Percentiles rank a stretch among this genome's conserved stretches.
These are phyloP conservation scores for Amoeboaphelidium protococcarum DNA, from an alignment of 371 early-diverging fungal genomes.

Conservation along the genomic window DNA sequence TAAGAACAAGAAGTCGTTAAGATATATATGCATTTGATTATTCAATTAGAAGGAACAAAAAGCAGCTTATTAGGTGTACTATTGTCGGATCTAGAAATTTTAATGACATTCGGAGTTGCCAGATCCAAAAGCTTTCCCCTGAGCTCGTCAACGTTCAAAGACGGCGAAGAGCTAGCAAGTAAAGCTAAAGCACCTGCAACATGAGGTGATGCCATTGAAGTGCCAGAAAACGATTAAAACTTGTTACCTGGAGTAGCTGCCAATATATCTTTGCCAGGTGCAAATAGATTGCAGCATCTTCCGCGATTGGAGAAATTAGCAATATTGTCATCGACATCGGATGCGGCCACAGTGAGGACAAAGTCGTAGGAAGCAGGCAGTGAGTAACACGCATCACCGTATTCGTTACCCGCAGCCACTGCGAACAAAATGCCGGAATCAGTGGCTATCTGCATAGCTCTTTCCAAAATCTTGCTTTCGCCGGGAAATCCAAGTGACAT, in stretches of 20 bases:
- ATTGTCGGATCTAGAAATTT: too few relatives aligned
- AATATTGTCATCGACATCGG: slow-evolving; percentile 1
- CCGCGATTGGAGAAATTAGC: slow-evolving; percentile 8
- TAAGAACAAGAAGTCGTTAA: too few relatives aligned
- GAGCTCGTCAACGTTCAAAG: too few relatives aligned
- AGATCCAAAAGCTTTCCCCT: too few relatives aligned
- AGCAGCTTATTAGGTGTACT: too few relatives aligned
- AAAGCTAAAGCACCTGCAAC: slow-evolving; percentile 19
- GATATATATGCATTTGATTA: too few relatives aligned
- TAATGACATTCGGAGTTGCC: too few relatives aligned
- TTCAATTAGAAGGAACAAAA: too few relatives aligned
- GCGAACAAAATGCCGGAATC: slow-evolving; percentile 12
- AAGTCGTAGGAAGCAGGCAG: slow-evolving; percentile 13
- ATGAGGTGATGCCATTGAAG: slow-evolving; percentile 21
- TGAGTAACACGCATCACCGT: slow-evolving; percentile 15
- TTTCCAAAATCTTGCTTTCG: too few relatives aligned
- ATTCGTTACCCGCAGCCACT: slow-evolving; percentile 20
- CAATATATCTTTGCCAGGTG: too few relatives aligned
- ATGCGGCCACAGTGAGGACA: slow-evolving; percentile 15
- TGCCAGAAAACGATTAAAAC: slow-evolving; percentile 13
- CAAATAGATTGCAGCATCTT: slow-evolving; percentile 13
- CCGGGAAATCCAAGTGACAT: not conserved
- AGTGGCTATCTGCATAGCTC: slow-evolving; percentile 6
- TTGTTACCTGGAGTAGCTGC: too few relatives aligned
- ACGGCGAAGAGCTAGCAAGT: slow-evolving; percentile 8